Evolutionary conservation across 2,329 filamentous ascomycete species (phyloP), one percentile per base, ranked within the genome.

Genomic region (Phaeophleospora eucalypticola): DNA sequence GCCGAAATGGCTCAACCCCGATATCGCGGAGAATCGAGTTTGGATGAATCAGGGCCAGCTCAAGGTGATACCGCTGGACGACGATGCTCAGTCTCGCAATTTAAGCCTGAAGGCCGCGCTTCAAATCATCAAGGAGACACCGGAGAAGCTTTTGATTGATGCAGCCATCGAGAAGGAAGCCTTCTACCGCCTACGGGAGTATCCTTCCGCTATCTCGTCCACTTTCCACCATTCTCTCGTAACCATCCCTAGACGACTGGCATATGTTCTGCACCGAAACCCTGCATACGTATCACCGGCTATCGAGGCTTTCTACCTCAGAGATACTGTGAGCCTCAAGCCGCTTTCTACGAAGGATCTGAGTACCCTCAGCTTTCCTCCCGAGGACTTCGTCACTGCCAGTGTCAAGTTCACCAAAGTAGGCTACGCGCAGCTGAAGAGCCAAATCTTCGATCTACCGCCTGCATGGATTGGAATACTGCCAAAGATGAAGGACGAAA

Each of bases 1-100:
- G 2, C 93, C 93, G 2, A 82, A 80, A 51, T 98, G 93, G 94
- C 71, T 98, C 19, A 95, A 84, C 57, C 93, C 93, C 0, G 90
- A 95, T 54, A 84, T 91, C 33, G 89, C 94, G 53, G 80, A 84
- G 54, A 87, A 95, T 65, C 80, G 93, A 46, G 83, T 94, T 27
- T 98, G 93, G 93, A 83, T 98, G 45, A 81, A 95, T 59, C 72
- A 82, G 24, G 87, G 86, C 46, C 79, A 83, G 45, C 75, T 97
- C 15, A 74, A 81, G 38, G 80, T 97, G 48, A 85, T 97, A 46
- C 80, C 87, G 16, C 57, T 80, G 2, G 48, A 56, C 21, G 55
- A 63, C 10, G 21, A 45, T 27, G 27, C 44, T 19, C 19, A 65
- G 64, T 43, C 63, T 66, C n/a, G 69, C 63, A 52, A 65, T 70